Evolutionary conservation across 345 rosid genomes (phyloP), one percentile per base, ranked within the genome.

Genomic region (Lepidium aucheri): DNA sequence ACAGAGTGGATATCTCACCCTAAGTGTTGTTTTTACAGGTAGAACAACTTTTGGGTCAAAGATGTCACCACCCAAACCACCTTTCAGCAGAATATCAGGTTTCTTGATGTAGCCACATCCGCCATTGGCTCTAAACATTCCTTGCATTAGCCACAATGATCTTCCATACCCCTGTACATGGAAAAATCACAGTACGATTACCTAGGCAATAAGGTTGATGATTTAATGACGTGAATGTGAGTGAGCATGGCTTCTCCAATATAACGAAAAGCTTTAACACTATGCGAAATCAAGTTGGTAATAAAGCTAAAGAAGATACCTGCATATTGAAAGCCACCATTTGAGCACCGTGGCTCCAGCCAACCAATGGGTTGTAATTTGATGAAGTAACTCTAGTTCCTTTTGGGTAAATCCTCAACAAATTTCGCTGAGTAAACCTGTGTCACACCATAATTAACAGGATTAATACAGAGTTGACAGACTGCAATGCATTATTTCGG

Each of bases 241-340:
- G 60, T 24, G 17, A 30, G 17, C 3, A 49, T 40, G 41, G 51
- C 59, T 50, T 30, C 59, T 55, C 58, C 73, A 30, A 50, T 58
- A 46, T 17, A 35, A 56, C 10, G 6, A 22, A 43, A 33, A 4
- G 6, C 5, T 46, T 35, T 18, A 33, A 32, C 35, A 45, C 35
- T 16, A 12, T 26, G 56, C 5, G 8, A 30, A 13, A 43, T 47
- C 10, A 70, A 20, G n/a, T 16, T 53, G 4, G 34, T 35, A 18
- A 30, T 39, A 20, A 16, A 58, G 42, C 38, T 30, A 58, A 61
- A 50, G 35, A 61, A 9, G 45, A 34, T 53, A 89, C 96, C 96
- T 89, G 93, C 96, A 88, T 86, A 60, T 88, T 88, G 43, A 88
- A 84, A 53, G 96, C 96, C 72, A 89, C 90, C 96, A 89, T 89